A percentile compares a stretch with the other conserved stretches of the same genome.
phyloP scores from a whole-genome alignment of 2,329 filamentous ascomycete genomes.

The Monilinia polystroma region DNA sequence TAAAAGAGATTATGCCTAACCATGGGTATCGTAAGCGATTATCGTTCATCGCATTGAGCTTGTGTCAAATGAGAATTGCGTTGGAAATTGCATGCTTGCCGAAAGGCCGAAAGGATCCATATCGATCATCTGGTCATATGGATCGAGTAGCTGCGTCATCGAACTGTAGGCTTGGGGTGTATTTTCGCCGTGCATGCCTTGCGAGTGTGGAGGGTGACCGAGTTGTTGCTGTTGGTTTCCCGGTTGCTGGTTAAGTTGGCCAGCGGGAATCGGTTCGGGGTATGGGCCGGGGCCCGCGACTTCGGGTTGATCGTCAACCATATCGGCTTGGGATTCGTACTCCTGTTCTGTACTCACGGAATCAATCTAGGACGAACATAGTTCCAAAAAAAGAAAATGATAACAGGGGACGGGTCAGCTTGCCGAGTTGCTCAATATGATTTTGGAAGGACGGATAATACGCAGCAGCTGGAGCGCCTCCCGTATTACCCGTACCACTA shows the following conservation, averaged over 20 bases:
- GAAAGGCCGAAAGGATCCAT: conserved; percentile 92
- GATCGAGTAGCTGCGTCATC: conserved; percentile 54
- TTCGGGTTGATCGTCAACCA: conserved; percentile 79
- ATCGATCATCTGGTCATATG: conserved; percentile 84
- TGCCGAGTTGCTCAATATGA: conserved; percentile 94
- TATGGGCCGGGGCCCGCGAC: conserved; percentile 63
- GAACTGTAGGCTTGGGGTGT: conserved; percentile 44
- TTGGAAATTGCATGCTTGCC: conserved; percentile 93
- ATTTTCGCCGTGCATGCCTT: conserved; percentile 44
- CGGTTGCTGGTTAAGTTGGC: conserved; percentile 25
- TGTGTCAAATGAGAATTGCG: conserved; percentile 71
- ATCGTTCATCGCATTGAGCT: conserved; percentile 41
- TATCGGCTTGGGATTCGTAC: conserved; percentile 86
- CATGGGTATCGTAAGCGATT: conserved; percentile 37
- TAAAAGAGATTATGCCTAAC: conserved; percentile 22
- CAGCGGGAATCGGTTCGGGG: conserved; percentile 52
- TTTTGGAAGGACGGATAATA: conserved; percentile 72
- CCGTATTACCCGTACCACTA: conserved; percentile 41
- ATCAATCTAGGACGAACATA: conserved; percentile 67
- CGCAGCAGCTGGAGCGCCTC: conserved; percentile 46
- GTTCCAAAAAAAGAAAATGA: conserved; percentile 50
- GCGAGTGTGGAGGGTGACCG: conserved; percentile 44
- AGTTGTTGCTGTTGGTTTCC: conserved; percentile 30
- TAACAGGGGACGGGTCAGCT: conserved; percentile 59
- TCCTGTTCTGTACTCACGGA: conserved; percentile 81